phyloP scores from a whole-genome alignment of 306 rosid species.

The Senna siamea region DNA sequence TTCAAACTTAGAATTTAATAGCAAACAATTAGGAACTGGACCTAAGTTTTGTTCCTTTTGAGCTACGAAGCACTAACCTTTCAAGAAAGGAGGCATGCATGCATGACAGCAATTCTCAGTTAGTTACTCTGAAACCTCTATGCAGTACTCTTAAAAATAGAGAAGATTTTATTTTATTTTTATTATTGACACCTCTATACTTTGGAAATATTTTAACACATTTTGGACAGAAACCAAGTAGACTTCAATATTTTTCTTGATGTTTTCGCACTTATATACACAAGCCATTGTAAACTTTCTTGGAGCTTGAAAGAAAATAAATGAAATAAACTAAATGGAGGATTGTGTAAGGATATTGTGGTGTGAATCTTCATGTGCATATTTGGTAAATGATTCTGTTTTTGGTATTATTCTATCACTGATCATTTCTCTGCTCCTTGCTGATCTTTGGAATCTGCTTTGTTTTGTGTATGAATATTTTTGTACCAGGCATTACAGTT shows the following conservation, averaged over 20 bases:
- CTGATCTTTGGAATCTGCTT: constrained; percentile 33
- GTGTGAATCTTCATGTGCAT: constrained; percentile 20
- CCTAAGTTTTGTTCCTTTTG: constrained; percentile 1
- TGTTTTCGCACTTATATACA: background rate
- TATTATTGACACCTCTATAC: background rate
- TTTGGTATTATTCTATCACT: constrained; percentile 25
- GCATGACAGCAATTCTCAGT: background rate
- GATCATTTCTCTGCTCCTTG: constrained; percentile 17
- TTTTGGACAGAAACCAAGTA: background rate
- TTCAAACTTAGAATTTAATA: constrained; percentile 21
- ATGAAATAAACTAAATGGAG: background rate
- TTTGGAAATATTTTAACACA: background rate
- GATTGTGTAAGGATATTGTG: background rate
- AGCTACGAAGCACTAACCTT: background rate
- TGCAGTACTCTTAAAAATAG: background rate
- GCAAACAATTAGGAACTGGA: background rate
- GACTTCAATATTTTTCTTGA: background rate
- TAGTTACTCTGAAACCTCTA: background rate
- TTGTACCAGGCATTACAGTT: constrained; percentile 46
- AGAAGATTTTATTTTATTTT: background rate
- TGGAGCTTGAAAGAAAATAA: background rate
- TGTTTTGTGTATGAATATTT: constrained; percentile 31
- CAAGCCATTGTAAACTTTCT: background rate
- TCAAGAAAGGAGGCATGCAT: background rate
- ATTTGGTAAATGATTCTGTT: constrained; percentile 18